Conservation (phyloP, 345 rosid species). For the Pelargonium nanum region DNA sequence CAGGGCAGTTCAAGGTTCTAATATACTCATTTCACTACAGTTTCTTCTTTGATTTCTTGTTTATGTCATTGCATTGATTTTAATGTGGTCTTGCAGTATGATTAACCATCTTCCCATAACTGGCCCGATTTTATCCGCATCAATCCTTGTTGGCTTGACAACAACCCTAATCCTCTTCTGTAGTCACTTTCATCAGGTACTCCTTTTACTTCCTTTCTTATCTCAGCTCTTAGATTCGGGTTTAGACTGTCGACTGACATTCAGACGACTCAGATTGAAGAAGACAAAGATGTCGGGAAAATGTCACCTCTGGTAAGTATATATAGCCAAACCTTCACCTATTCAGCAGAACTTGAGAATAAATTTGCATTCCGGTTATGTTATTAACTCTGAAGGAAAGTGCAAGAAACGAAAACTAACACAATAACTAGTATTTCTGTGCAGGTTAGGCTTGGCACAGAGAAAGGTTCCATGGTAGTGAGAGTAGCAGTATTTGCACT, state of each 20-base stretch:
- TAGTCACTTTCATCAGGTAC: conserved; percentile 91
- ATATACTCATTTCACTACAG: neutral
- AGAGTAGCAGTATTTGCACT: conserved; percentile 34
- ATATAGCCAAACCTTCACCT: neutral
- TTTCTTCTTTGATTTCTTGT: neutral
- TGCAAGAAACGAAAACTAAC: neutral
- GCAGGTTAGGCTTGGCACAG: conserved; percentile 73
- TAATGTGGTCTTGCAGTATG: conserved; percentile 30
- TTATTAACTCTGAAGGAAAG: no score
- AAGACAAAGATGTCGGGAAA: conserved; percentile 56
- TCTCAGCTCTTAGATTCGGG: neutral
- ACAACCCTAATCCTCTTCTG: conserved; percentile 83
- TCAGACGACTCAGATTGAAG: conserved; percentile 50
- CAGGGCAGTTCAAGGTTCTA: conserved; percentile 50
- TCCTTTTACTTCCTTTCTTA: neutral
- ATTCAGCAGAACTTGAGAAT: neutral
- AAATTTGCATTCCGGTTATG: neutral
- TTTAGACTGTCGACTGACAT: neutral
- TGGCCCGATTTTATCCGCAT: conserved; percentile 43
- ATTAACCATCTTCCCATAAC: conserved; percentile 35
- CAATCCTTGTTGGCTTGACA: conserved; percentile 71
- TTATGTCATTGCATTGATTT: conserved; percentile 1
- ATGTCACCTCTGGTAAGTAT: conserved; percentile 67
- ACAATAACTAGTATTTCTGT: neutral
- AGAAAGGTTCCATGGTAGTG: conserved; percentile 44